Conservation (phyloP, 169 alveolate species). For the Plasmodium relictum region DNA sequence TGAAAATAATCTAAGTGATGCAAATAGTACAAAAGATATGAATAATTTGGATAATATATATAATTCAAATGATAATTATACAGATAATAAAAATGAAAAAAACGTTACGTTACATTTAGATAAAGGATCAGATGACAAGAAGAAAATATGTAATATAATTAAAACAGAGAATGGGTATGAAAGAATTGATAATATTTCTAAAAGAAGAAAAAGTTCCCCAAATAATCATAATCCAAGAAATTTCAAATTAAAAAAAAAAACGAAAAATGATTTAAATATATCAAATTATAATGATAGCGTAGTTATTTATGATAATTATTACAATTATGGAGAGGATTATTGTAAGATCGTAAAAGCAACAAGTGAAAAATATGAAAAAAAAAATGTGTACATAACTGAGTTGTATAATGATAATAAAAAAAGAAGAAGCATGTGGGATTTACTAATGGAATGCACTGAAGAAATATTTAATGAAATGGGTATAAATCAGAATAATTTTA, state of each 20-base stretch:
- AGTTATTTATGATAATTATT: slow-evolving; percentile 26
- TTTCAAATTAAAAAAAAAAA: slow-evolving; percentile 24
- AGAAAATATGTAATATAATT: not conserved
- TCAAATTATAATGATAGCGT: slow-evolving; percentile 13
- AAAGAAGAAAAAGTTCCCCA: not conserved
- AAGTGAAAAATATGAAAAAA: not conserved
- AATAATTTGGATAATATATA: not conserved
- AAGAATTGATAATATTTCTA: not conserved
- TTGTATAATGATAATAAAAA: slow-evolving; percentile 52
- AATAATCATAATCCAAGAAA: not conserved
- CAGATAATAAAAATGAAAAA: not conserved
- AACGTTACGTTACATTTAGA: not conserved
- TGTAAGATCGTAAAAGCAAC: slow-evolving; percentile 38
- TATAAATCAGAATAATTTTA: slow-evolving; percentile 27
- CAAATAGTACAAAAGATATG: not conserved
- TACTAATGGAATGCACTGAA: slow-evolving; percentile 79
- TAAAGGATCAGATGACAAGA: not conserved
- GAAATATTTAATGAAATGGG: slow-evolving; percentile 80
- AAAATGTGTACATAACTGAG: slow-evolving; percentile 23
- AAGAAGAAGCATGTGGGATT: slow-evolving; percentile 84
- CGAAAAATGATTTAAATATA: not conserved
- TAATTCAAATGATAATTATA: not conserved
- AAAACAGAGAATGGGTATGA: not conserved
- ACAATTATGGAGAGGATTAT: slow-evolving; percentile 61
- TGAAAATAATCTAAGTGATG: not conserved